A percentile compares a stretch with the other conserved stretches of the same genome.
phyloP scores from a whole-genome alignment of 441 rosid genomes.

The Erodium texanum region DNA sequence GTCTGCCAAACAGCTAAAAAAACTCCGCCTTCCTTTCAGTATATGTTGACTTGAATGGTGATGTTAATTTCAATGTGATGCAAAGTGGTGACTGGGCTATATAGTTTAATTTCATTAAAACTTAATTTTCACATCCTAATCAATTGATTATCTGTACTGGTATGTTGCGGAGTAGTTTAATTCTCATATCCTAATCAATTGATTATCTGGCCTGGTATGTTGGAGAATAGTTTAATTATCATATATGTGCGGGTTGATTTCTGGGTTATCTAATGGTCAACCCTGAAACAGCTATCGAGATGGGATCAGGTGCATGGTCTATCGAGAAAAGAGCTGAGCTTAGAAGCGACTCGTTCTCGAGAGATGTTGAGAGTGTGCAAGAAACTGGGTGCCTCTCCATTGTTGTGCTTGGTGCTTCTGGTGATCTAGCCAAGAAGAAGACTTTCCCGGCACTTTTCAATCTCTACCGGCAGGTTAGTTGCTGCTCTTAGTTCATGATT shows the following conservation, averaged over 20 bases:
- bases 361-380: conserved; percentile 35
- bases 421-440: conserved; percentile 99
- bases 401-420: conserved; percentile 91
- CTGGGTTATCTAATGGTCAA: background rate
- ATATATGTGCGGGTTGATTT: background rate
- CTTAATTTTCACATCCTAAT: background rate
- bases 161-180: background rate
- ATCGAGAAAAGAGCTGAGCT: conserved; percentile 54
- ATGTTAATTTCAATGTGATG: background rate
- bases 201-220: background rate
- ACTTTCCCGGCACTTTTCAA: conserved; percentile 94
- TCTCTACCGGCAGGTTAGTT: conserved; percentile 69
- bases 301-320: conserved; percentile 58
- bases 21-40: background rate
- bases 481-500: background rate
- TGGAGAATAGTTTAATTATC: background rate
- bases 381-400: conserved; percentile 84
- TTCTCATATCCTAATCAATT: background rate
- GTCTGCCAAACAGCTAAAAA: background rate
- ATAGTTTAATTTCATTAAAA: background rate
- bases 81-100: background rate
- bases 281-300: conserved; percentile 16
- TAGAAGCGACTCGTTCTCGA: conserved; percentile 27
- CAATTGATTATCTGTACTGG: background rate
- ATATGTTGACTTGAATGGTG: background rate